Percentiles rank a stretch among this genome's conserved stretches.
Evolutionary conservation across 2,329 filamentous ascomycete species (phyloP).

Genomic region (Sarocladium kiliense): DNA sequence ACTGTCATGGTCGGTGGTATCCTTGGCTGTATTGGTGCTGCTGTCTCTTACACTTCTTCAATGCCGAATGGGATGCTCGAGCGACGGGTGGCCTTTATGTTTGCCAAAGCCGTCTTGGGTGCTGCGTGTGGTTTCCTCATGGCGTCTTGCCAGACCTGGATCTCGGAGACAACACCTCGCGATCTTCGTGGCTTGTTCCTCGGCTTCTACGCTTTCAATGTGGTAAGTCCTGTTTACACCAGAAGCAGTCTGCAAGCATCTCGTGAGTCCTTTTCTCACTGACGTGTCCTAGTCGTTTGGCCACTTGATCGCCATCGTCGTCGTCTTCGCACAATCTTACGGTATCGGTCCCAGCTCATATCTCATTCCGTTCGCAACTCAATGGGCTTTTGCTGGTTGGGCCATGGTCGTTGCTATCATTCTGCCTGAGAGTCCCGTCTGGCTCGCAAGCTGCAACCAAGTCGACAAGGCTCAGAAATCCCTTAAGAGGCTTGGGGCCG

Average conservation of each 20-base stretch:
- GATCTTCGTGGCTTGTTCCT: too few species aligned
- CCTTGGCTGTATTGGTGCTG: not conserved
- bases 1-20: not conserved
- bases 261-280: too few species aligned
- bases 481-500: not conserved
- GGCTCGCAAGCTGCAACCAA: not conserved
- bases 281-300: too few species aligned
- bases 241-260: too few species aligned
- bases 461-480: not conserved
- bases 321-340: not conserved
- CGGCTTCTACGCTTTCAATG: too few species aligned
- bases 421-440: constrained; percentile 1
- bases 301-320: not conserved
- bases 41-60: not conserved
- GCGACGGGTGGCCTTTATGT: too few species aligned
- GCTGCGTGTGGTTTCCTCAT: too few species aligned
- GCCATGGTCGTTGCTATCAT: not conserved
- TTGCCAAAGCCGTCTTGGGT: too few species aligned
- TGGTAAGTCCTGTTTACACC: too few species aligned
- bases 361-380: not conserved
- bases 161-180: too few species aligned
- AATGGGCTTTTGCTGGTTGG: not conserved
- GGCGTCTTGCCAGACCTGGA: too few species aligned
- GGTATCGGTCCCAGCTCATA: not conserved
- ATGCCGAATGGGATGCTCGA: too few species aligned